Percentiles rank a stretch among this genome's conserved stretches.
phyloP scores from a whole-genome alignment of 139 green algal genomes.

The Tetradesmus obliquus region DNA sequence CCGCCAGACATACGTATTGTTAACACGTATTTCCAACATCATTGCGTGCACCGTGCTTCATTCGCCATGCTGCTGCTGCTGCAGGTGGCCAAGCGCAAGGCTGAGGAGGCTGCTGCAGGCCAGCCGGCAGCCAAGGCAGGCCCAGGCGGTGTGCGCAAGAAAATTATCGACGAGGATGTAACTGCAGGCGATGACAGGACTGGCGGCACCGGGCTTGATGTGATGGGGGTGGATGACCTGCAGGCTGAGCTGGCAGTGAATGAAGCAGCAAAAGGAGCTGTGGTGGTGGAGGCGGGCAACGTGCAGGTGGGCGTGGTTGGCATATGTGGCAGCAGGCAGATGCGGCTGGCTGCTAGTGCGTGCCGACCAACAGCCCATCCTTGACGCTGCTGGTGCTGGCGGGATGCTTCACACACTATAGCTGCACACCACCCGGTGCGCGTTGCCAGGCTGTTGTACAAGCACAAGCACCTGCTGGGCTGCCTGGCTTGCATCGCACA shows the following conservation, averaged over 20 bases:
- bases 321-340: not conserved
- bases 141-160: not conserved
- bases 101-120: slow-evolving; percentile 1
- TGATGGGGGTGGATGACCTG: slow-evolving; percentile 27
- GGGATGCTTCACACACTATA: not conserved
- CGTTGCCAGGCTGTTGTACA: no score
- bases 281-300: slow-evolving; percentile 32
- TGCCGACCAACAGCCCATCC: not conserved
- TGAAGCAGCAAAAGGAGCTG: slow-evolving; percentile 30
- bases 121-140: not conserved
- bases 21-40: no score
- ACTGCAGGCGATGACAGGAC: not conserved
- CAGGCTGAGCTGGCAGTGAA: slow-evolving; percentile 33
- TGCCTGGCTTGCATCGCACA: no score
- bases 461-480: no score
- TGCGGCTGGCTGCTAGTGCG: not conserved
- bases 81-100: not conserved
- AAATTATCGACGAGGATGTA: slow-evolving; percentile 18
- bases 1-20: no score
- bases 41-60: no score
- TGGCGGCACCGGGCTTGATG: not conserved
- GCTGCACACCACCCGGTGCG: not conserved
- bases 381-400: not conserved
- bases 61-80: not conserved
- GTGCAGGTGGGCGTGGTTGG: slow-evolving; percentile 9